Evolutionary conservation across 495 filamentous ascomycete species (phyloP).

Genomic region (Penicillium nucicola): DNA sequence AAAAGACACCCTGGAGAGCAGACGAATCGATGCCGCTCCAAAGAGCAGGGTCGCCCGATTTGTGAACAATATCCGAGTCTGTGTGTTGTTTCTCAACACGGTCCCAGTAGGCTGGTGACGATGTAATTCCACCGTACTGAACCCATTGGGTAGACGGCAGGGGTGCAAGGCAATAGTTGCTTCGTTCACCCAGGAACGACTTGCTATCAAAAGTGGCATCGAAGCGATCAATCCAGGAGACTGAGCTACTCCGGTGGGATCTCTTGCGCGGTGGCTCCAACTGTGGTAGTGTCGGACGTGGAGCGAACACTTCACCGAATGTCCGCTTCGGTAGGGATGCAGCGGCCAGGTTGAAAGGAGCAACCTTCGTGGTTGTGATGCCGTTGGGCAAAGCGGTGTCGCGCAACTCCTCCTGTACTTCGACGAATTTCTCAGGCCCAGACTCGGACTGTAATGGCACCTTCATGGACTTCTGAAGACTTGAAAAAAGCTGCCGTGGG

Average conservation of each 20-base stretch:
- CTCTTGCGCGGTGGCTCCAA: conserved; percentile 61
- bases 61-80: conserved; percentile 7
- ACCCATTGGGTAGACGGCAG: conserved; percentile 43
- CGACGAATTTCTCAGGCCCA: conserved; percentile 42
- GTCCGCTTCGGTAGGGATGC: conserved; percentile 52
- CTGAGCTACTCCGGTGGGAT: conserved; percentile 21
- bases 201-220: conserved; percentile 37
- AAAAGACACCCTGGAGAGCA: conserved; percentile 78
- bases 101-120: conserved; percentile 40
- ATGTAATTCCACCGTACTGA: conserved; percentile 42
- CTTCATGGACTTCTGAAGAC: conserved; percentile 57
- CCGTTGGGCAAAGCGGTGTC: conserved; percentile 70
- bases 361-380: conserved; percentile 65
- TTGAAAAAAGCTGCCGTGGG: conserved; percentile 79
- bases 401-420: conserved; percentile 47
- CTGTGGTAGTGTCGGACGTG: conserved; percentile 61
- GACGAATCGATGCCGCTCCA: conserved; percentile 44
- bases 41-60: conserved; percentile 30
- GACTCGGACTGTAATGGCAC: conserved; percentile 36
- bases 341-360: conserved; percentile 50
- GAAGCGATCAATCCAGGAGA: conserved; percentile 41
- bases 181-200: conserved; percentile 35
- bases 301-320: conserved; percentile 76
- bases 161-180: conserved; percentile 38
- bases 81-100: conserved; percentile 36